phyloP scores from a whole-genome alignment of 2,329 filamentous ascomycete species.

The Pseudonectria foliicola region DNA sequence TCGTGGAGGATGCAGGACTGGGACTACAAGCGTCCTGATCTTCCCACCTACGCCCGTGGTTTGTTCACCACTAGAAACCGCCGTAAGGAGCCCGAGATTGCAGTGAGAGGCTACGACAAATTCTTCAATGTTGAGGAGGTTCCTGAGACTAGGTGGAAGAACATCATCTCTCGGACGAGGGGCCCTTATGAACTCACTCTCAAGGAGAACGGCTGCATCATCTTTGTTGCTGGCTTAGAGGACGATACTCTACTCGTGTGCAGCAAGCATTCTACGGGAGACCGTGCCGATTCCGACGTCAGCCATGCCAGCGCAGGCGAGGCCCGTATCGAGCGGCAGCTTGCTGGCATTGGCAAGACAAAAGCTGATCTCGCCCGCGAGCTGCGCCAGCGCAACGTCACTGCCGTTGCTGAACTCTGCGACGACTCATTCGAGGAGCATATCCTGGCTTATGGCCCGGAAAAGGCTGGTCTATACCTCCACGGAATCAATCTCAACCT shows the following conservation, averaged over 20 bases:
- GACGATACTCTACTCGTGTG: constrained; percentile 90
- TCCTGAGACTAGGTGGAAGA: constrained; percentile 70
- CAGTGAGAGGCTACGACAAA: constrained; percentile 90
- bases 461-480: constrained; percentile 83
- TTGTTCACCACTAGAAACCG: constrained; percentile 77
- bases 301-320: constrained; percentile 86
- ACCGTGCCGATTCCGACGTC: constrained; percentile 59
- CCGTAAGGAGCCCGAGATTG: constrained; percentile 66
- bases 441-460: constrained; percentile 78
- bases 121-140: constrained; percentile 95
- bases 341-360: constrained; percentile 69
- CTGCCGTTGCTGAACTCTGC: constrained; percentile 90
- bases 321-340: constrained; percentile 71
- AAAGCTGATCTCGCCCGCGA: constrained; percentile 70
- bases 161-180: constrained; percentile 66
- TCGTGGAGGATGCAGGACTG: constrained; percentile 93
- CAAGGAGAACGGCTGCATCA: constrained; percentile 99
- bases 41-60: constrained; percentile 89
- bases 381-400: constrained; percentile 75
- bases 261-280: constrained; percentile 95
- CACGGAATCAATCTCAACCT: constrained; percentile 95
- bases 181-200: constrained; percentile 93
- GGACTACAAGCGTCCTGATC: constrained; percentile 83
- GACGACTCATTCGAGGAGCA: constrained; percentile 97
- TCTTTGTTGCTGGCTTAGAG: constrained; percentile 88